Base-by-base conservation (phyloP, 2,329 filamentous ascomycete species). In the Setomelanomma holmii region DNA sequence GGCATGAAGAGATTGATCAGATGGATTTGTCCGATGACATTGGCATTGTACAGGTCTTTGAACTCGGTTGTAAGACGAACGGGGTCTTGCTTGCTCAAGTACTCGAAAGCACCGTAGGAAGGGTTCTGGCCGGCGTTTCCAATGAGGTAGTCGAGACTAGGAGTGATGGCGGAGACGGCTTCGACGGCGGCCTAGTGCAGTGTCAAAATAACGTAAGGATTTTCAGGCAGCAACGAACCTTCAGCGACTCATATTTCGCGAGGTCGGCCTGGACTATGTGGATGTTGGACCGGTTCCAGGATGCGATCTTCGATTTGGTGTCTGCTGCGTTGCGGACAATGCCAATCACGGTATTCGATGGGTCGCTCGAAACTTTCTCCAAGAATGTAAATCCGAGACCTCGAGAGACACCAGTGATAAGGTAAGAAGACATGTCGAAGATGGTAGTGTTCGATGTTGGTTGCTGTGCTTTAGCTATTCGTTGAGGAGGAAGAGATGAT, bases 71-170 rank as follows among this genome's bases (percentile, higher is more conserved):
- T 30, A 4, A 58, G 47, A 4, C 48, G 34, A 6, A 23, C 21
- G 5, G 53, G 49, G 12, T 58, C 48, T 16, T 30, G n/a, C 2
- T 44, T 49, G 10, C 51, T 40, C 12, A 62, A 6, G 12, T 68
- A 60, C n/a, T 52, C 48, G 12, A 39, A 52, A 2, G 14, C 23
- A 19, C 38, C 45, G 16, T 33, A 24, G 1, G n/a, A 11, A 17
- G 43, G 14, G 1, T 75, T 49, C 16, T 71, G 64, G 38, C 67
- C 74, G 24, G 72, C 75, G 47, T 77, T 79, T 44, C 76, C 70
- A 52, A 80, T 75, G 14, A 80, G 60, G 40, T 76, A 70, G 60
- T 80, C 78, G 17, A 79, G 67, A 20, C 61, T 75, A 19, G 62
- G 67, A 4, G 73, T 75, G 49, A 78, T 60, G n/a, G 59, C 47